Evolutionary conservation across 1,139 yeast species (phyloP).

Genomic region (Suhomyces terraborum): DNA sequence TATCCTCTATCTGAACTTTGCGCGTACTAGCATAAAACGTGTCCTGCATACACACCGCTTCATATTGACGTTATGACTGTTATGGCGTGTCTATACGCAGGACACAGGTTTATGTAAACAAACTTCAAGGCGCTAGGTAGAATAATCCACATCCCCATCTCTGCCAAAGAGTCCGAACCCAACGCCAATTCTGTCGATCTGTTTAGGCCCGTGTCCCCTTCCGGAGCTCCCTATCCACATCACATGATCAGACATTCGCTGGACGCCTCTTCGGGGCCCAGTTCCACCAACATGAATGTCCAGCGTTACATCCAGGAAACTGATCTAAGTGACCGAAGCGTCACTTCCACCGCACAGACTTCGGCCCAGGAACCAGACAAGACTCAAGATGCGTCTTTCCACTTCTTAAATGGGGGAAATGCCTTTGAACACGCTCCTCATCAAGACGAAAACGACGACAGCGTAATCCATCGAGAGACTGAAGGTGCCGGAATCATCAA

Average conservation of each 20-base stretch:
- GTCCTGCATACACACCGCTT: too few species aligned
- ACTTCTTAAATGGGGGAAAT: constrained; percentile 3
- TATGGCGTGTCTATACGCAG: too few species aligned
- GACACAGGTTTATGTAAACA: too few species aligned
- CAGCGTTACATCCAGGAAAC: constrained; percentile 29
- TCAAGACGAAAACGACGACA: not conserved
- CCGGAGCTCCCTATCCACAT: not conserved
- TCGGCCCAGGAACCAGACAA: constrained; percentile 15
- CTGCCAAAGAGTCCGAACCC: not conserved
- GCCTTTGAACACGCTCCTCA: not conserved
- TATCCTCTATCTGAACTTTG: too few species aligned
- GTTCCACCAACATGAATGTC: constrained; percentile 28
- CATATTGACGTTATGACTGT: too few species aligned
- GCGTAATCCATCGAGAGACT: not conserved
- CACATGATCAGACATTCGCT: constrained; percentile 18
- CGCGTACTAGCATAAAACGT: too few species aligned
- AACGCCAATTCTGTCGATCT: not conserved
- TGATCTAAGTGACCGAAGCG: constrained; percentile 25
- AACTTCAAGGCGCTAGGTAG: not conserved
- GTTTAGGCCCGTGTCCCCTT: not conserved
- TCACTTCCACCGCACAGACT: constrained; percentile 19
- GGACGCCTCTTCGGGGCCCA: constrained; percentile 26
- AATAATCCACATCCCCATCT: not conserved
- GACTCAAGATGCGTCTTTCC: constrained; percentile 14
- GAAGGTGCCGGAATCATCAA: too few species aligned